Evolutionary conservation across 306 rosid genomes (phyloP).

Genomic region (Bauhinia variegata): DNA sequence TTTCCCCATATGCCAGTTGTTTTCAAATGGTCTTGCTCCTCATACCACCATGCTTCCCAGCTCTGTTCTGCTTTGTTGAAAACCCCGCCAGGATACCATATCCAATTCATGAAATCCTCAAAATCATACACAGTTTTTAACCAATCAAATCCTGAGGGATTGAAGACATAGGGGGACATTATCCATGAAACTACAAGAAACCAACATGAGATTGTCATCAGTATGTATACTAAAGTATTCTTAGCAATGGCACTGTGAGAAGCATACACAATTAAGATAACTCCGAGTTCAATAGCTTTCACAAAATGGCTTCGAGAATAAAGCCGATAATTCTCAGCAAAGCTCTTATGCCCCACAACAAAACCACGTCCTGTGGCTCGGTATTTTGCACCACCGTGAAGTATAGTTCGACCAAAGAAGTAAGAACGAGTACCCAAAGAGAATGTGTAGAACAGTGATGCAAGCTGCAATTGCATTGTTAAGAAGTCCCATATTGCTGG

Average conservation of each 20-base stretch:
- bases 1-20: slow-evolving; percentile 57
- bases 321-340: slow-evolving; percentile 56
- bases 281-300: slow-evolving; percentile 56
- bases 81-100: slow-evolving; percentile 55
- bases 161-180: slow-evolving; percentile 53
- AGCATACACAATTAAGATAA: slow-evolving; percentile 52
- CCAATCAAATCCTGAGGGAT: slow-evolving; percentile 64
- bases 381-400: slow-evolving; percentile 60
- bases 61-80: slow-evolving; percentile 61
- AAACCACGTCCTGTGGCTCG: slow-evolving; percentile 61
- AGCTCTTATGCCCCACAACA: slow-evolving; percentile 56
- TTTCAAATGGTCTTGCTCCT: slow-evolving; percentile 57
- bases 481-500: slow-evolving; percentile 56
- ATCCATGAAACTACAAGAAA: slow-evolving; percentile 55
- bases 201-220: slow-evolving; percentile 53
- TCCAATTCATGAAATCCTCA: slow-evolving; percentile 58
- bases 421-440: slow-evolving; percentile 59
- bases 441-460: slow-evolving; percentile 55
- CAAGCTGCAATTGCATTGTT: slow-evolving; percentile 57
- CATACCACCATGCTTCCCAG: slow-evolving; percentile 59
- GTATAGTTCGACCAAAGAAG: slow-evolving; percentile 54
- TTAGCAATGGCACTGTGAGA: slow-evolving; percentile 52
- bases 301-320: slow-evolving; percentile 56
- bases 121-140: slow-evolving; percentile 57
- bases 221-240: slow-evolving; percentile 53